Conservation (phyloP, 495 filamentous ascomycete species). For the Penicillium riverlandense region DNA sequence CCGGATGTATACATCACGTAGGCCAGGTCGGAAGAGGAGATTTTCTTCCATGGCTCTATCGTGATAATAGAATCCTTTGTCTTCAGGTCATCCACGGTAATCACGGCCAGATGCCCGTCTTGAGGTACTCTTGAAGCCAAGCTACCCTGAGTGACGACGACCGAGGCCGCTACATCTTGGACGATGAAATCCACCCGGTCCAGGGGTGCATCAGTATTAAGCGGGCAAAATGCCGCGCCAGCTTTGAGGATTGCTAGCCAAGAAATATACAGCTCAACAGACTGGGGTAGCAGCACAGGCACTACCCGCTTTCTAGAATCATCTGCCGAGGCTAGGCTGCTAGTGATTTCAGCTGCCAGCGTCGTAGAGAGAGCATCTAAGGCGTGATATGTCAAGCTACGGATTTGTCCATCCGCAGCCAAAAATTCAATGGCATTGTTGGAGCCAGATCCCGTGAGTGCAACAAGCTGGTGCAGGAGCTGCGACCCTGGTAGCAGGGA, state of each 20-base stretch:
- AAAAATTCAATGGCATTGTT: constrained; percentile 55
- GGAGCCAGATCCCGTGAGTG: constrained; percentile 21
- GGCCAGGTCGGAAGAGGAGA: constrained; percentile 45
- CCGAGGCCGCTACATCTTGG: constrained; percentile 52
- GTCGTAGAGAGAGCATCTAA: constrained; percentile 50
- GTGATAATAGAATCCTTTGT: neutral
- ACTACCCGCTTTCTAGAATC: constrained; percentile 36
- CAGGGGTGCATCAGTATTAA: constrained; percentile 61
- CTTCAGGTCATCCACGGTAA: constrained; percentile 24
- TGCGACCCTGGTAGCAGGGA: constrained; percentile 46
- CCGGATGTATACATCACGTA: constrained; percentile 93
- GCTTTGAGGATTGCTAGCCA: constrained; percentile 67
- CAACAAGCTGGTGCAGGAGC: constrained; percentile 56
- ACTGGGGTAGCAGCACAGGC: constrained; percentile 66
- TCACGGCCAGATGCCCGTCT: constrained; percentile 7
- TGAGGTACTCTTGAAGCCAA: constrained; percentile 12
- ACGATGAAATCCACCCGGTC: constrained; percentile 71
- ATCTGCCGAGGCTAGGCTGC: constrained; percentile 4
- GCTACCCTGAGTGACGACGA: constrained; percentile 43
- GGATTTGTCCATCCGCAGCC: constrained; percentile 30
- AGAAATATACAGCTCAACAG: constrained; percentile 61
- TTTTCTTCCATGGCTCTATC: constrained; percentile 4
- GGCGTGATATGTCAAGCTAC: constrained; percentile 46
- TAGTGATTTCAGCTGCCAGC: constrained; percentile 43
- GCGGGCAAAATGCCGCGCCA: constrained; percentile 73